These are phyloP conservation scores for Diutina pseudorugosa DNA, from an alignment of 1,139 yeast genomes.

Conservation along the genomic window DNA sequence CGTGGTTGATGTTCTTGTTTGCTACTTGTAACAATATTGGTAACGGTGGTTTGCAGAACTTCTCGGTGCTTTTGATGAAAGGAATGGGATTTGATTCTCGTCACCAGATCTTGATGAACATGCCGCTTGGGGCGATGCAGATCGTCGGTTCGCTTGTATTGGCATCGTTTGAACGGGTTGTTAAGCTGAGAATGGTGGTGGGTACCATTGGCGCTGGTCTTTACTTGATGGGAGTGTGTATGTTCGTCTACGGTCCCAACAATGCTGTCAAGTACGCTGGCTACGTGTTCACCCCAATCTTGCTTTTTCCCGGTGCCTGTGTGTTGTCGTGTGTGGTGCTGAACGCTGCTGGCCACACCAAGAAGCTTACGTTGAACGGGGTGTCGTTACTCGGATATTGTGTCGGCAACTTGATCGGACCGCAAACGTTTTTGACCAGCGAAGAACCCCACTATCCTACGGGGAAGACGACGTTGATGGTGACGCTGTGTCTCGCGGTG, in stretches of 20 bases:
- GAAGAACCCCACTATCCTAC: not conserved
- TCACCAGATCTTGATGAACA: constrained; percentile 24
- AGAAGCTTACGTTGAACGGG: not conserved
- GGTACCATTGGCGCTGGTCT: not conserved
- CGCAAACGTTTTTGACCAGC: not conserved
- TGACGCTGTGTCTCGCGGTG: constrained; percentile 20
- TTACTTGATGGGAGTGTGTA: constrained; percentile 15
- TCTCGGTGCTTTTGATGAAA: constrained; percentile 33
- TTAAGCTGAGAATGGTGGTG: not conserved
- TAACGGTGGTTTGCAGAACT: constrained; percentile 41
- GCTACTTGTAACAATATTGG: constrained; percentile 33
- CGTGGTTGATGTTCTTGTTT: constrained; percentile 21
- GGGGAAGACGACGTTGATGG: constrained; percentile 1
- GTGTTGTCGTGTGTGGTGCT: not conserved
- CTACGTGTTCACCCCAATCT: not conserved
- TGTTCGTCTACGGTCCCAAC: not conserved
- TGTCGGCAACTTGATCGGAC: constrained; percentile 1
- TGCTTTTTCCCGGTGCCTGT: not conserved
- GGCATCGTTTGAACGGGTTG: constrained; percentile 6
- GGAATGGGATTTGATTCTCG: constrained; percentile 29
- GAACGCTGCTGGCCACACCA: constrained; percentile 3
- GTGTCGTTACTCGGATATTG: not conserved
- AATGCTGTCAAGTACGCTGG: constrained; percentile 5
- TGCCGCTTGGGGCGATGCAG: constrained; percentile 29
- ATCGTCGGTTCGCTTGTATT: constrained; percentile 26